Evolutionary conservation across 2,329 filamentous ascomycete genomes (phyloP).

Genomic region (Grosmannia huntii): DNA sequence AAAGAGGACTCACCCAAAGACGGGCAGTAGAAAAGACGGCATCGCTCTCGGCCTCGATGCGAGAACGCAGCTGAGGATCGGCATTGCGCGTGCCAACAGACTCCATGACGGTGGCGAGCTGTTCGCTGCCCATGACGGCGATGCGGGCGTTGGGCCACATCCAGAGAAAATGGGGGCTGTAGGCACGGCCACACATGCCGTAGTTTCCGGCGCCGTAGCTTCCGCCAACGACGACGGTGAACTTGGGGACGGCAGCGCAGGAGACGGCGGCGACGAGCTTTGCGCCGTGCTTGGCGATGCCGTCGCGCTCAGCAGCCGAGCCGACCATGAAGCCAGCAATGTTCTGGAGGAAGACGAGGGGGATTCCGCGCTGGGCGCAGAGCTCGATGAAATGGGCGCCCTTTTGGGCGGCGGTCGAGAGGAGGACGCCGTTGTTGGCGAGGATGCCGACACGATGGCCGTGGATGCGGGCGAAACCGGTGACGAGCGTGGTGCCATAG

Average conservation of each 20-base stretch:
- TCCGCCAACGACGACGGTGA: slow-evolving; percentile 90
- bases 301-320: slow-evolving; percentile 77
- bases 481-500: slow-evolving; percentile 81
- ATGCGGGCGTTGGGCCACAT: slow-evolving; percentile 98
- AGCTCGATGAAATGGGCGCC: slow-evolving; percentile 96
- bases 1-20: slow-evolving; percentile 49
- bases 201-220: slow-evolving; percentile 95
- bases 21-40: slow-evolving; percentile 79
- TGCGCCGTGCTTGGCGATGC: slow-evolving; percentile 94
- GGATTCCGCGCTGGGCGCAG: slow-evolving; percentile 79
- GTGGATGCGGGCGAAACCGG: slow-evolving; percentile 81
- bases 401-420: slow-evolving; percentile 80
- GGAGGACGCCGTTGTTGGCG: slow-evolving; percentile 91
- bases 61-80: slow-evolving; percentile 65
- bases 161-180: slow-evolving; percentile 82
- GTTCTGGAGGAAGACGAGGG: slow-evolving; percentile 89
- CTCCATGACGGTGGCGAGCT: slow-evolving; percentile 87
- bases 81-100: slow-evolving; percentile 66
- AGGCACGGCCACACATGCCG: slow-evolving; percentile 94
- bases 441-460: slow-evolving; percentile 86
- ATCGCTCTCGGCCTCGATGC: slow-evolving; percentile 85
- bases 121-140: slow-evolving; percentile 90
- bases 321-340: slow-evolving; percentile 99
- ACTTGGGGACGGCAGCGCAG: slow-evolving; percentile 89
- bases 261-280: slow-evolving; percentile 94